Base-by-base conservation (phyloP, 805 yeast genomes). In the Alloascoidea hylecoeti region DNA sequence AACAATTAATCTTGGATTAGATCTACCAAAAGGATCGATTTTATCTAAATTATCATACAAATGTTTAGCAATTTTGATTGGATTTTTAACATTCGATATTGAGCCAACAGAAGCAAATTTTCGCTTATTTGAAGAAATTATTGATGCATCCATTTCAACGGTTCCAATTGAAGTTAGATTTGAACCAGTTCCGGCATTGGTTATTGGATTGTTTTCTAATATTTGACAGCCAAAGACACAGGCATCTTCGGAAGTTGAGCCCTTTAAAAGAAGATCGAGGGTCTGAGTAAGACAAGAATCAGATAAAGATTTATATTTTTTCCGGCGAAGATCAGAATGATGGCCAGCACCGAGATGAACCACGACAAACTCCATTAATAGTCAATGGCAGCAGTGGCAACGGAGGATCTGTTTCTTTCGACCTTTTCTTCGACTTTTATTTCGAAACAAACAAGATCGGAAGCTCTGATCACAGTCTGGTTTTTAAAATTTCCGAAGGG, bases 121-220 rank as follows among this genome's bases (percentile, higher is more conserved):
- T 16, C 37, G 16, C 18, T 33, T 12, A 5, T 34, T 32, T 2
- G 49, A 35, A 32, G 41, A 36, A 42, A 58, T 49, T 2, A 63
- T 39, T 0, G 55, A 45, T n/a, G 68, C 68, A 45, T 63, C 68
- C 38, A 64, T 57, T 36, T 61, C 65, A 5, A 61, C 56, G 3
- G 38, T 35, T 2, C 63, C 64, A 13, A 37, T 37, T 6, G 38
- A 38, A 2, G 18, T 30, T 33, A 59, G 44, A 34, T 61, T 59
- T 12, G 65, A 57, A n/a, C 65, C 64, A 4, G 38, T 35, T 2
- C 67, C 68, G 2, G 64, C 58, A 42, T 63, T 63, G 4, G 64
- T 60, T 28, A 53, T 36, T 15, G 47, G 48, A 2, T 53, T 46
- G 35, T 55, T 51, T 38, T 63, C 68, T 6, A 63, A 48, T 14